Conservation (phyloP, 2,329 filamentous ascomycete genomes). For the Aspergillus fijiensis region DNA sequence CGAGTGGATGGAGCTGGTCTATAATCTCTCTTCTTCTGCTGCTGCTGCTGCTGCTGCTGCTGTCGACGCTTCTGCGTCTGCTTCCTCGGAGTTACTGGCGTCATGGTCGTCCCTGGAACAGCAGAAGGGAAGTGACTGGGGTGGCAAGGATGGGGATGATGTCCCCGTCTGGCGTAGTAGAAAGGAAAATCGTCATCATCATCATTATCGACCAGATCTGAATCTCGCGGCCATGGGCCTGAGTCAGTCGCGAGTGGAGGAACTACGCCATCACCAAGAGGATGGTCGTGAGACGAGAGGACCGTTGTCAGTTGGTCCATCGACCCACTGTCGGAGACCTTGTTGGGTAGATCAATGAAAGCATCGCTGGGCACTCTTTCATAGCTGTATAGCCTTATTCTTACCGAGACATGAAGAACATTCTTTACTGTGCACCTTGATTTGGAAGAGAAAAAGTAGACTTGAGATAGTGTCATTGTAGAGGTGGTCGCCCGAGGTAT, state of each 20-base stretch:
- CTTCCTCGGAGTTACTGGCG: not conserved
- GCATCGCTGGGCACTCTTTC: not conserved
- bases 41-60: not conserved
- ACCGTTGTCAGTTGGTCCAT: not conserved
- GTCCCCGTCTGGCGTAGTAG: too few relatives aligned
- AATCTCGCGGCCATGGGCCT: not conserved
- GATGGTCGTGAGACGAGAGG: not conserved
- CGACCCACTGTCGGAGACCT: not conserved
- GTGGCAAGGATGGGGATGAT: not conserved
- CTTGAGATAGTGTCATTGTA: not conserved
- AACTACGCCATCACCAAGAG: not conserved
- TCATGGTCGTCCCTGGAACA: not conserved
- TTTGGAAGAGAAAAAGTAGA: not conserved
- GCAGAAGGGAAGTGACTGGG: not conserved
- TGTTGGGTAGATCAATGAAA: slow-evolving; percentile 1
- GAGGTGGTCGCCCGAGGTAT: not conserved
- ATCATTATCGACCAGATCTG: not conserved
- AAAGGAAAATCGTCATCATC: not conserved
- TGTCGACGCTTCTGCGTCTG: not conserved
- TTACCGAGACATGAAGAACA: not conserved
- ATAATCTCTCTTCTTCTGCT: slow-evolving; percentile 31
- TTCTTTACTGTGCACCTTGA: not conserved
- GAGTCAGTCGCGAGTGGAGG: not conserved
- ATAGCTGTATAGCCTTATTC: not conserved
- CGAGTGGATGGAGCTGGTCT: slow-evolving; percentile 45